Evolutionary conservation across 2,329 filamentous ascomycete species (phyloP).

Genomic region (Botryotinia calthae): DNA sequence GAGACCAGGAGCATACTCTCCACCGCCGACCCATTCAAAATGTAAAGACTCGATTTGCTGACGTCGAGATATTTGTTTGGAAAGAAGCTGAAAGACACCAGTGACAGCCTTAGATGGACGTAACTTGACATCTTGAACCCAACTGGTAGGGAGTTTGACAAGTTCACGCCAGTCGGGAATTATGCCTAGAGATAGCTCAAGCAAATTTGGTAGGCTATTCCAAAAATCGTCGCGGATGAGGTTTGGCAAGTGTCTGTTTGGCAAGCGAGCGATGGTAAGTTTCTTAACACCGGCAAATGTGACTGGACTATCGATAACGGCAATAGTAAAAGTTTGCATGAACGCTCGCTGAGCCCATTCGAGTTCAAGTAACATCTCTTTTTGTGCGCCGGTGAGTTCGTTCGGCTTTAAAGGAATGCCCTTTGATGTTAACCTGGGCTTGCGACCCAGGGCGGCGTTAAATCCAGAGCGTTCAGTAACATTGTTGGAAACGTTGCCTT

Average conservation of each 20-base stretch:
- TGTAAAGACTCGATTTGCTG: constrained; percentile 56
- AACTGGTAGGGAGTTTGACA: constrained; percentile 50
- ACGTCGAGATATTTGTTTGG: constrained; percentile 48
- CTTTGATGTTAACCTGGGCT: constrained; percentile 22
- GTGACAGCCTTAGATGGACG: constrained; percentile 51
- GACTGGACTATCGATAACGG: constrained; percentile 57
- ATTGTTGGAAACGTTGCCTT: constrained; percentile 2
- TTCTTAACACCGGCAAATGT: constrained; percentile 55
- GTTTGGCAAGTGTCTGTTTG: constrained; percentile 57
- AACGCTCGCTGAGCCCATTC: constrained; percentile 69
- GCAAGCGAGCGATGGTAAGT: constrained; percentile 62
- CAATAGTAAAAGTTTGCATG: constrained; percentile 64
- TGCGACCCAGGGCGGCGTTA: neutral
- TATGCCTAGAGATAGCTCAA: constrained; percentile 56
- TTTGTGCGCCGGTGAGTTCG: constrained; percentile 59
- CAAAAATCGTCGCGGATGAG: constrained; percentile 61
- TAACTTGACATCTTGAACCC: constrained; percentile 48
- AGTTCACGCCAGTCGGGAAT: constrained; percentile 66
- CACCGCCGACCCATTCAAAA: constrained; percentile 66
- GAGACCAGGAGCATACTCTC: constrained; percentile 62
- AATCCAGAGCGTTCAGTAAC: neutral
- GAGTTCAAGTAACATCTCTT: constrained; percentile 65
- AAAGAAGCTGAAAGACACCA: constrained; percentile 53
- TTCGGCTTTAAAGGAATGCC: constrained; percentile 45
- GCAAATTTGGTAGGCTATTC: constrained; percentile 54